Conservation (phyloP, 148 eudicot species). For the Drosera capensis region DNA sequence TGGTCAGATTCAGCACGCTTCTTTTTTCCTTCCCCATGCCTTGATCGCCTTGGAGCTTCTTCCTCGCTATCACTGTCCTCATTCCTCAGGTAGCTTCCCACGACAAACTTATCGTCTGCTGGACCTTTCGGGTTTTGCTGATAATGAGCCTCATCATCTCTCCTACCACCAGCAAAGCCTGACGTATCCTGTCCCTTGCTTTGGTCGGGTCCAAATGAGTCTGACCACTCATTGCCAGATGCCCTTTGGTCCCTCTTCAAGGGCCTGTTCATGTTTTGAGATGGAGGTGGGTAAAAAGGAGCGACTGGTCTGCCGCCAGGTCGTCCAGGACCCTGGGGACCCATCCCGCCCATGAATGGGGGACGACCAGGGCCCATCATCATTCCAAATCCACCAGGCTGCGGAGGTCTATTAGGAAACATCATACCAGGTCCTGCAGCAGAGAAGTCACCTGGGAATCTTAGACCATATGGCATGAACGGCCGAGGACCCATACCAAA, state of each 20-base stretch:
- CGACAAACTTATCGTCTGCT: conserved; percentile 35
- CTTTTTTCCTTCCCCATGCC: conserved; percentile 87
- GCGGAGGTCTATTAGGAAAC: conserved; percentile 64
- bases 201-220: conserved; percentile 32
- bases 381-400: conserved; percentile 83
- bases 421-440: conserved; percentile 61
- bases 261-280: conserved; percentile 28
- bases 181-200: conserved; percentile 35
- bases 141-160: conserved; percentile 27
- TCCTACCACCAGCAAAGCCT: conserved; percentile 18
- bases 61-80: conserved; percentile 95
- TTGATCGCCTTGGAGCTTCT: conserved; percentile 89
- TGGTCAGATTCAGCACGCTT: too few relatives aligned
- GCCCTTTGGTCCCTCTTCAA: conserved; percentile 43
- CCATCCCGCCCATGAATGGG: conserved; percentile 66
- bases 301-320: conserved; percentile 55
- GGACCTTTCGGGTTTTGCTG: conserved; percentile 22
- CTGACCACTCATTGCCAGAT: conserved; percentile 33
- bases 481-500: conserved; percentile 73
- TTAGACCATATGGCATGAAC: conserved; percentile 71
- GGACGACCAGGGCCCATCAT: conserved; percentile 77
- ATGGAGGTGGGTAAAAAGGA: conserved; percentile 32
- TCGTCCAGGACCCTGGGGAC: conserved; percentile 19
- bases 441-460: conserved; percentile 50
- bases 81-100: conserved; percentile 31